These are phyloP conservation scores for Myxozyma lipomycoides DNA, from an alignment of 805 yeast species.

Conservation along the genomic window DNA sequence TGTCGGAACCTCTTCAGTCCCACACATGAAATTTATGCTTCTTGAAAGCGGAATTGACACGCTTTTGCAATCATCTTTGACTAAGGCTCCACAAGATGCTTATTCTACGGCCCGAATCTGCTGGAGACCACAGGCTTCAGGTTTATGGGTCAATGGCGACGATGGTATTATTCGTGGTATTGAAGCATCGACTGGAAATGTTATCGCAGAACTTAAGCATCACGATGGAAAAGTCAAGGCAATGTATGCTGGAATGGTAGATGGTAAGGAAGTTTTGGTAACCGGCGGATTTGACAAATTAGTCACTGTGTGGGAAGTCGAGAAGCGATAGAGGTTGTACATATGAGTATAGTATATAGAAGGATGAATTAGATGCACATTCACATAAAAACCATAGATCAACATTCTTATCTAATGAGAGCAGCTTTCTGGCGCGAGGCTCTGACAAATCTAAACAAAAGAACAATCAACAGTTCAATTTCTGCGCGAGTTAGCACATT, in stretches of 20 bases:
- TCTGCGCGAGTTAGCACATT: conserved; percentile 33
- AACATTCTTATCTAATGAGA: conserved; percentile 3
- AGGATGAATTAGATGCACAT: background rate
- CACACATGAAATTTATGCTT: conserved; percentile 66
- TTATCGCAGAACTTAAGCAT: conserved; percentile 37
- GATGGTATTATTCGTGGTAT: conserved; percentile 64
- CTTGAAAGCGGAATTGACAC: conserved; percentile 36
- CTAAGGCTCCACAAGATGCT: conserved; percentile 65
- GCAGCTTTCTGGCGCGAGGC: conserved; percentile 5
- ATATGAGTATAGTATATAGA: background rate
- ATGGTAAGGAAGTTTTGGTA: conserved; percentile 42
- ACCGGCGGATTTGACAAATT: conserved; percentile 49
- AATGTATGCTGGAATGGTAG: conserved; percentile 34
- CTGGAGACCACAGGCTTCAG: conserved; percentile 46
- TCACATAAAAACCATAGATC: background rate
- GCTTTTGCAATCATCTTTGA: conserved; percentile 45
- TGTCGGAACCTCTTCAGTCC: conserved; percentile 72
- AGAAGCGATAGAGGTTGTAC: conserved; percentile 6
- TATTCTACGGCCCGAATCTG: conserved; percentile 50
- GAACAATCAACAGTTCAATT: conserved; percentile 29
- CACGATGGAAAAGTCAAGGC: conserved; percentile 51
- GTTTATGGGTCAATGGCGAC: conserved; percentile 66
- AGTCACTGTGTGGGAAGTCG: conserved; percentile 37
- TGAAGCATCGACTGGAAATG: conserved; percentile 44
- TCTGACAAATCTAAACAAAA: conserved; percentile 26